Evolutionary conservation across 2,329 filamentous ascomycete genomes (phyloP).

Genomic region (Apiospora sp.): DNA sequence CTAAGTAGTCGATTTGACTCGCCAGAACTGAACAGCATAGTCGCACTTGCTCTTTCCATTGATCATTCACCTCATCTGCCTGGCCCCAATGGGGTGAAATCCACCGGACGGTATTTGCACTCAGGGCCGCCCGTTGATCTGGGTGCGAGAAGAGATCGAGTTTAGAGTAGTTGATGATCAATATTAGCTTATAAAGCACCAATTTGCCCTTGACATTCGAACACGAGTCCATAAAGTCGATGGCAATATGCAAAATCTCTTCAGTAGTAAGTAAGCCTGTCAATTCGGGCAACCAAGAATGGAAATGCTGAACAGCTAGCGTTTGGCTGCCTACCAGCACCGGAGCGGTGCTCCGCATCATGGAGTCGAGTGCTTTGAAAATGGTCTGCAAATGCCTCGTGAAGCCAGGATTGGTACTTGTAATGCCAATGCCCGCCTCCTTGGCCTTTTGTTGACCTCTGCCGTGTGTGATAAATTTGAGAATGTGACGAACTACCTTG

Average conservation of each 20-base stretch:
- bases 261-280: slow-evolving; percentile 77
- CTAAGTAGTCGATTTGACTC: slow-evolving; percentile 80
- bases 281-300: slow-evolving; percentile 95
- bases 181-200: slow-evolving; percentile 87
- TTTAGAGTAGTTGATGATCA: slow-evolving; percentile 91
- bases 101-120: slow-evolving; percentile 87
- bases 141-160: slow-evolving; percentile 82
- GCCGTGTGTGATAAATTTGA: slow-evolving; percentile 94
- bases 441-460: slow-evolving; percentile 87
- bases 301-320: slow-evolving; percentile 93
- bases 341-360: slow-evolving; percentile 89
- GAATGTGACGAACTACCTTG: slow-evolving; percentile 91
- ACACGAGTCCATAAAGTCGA: slow-evolving; percentile 94
- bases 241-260: slow-evolving; percentile 89
- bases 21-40: slow-evolving; percentile 93
- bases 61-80: slow-evolving; percentile 74
- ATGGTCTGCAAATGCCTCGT: slow-evolving; percentile 84
- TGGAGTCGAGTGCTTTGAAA: slow-evolving; percentile 86
- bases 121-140: slow-evolving; percentile 76
- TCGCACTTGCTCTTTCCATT: slow-evolving; percentile 92
- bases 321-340: slow-evolving; percentile 94
- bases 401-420: slow-evolving; percentile 75
- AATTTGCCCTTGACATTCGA: slow-evolving; percentile 88
- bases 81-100: slow-evolving; percentile 93
- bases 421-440: slow-evolving; percentile 86